phyloP scores from a whole-genome alignment of 2,329 filamentous ascomycete species.

The Hawksworthiomyces lignivorus region DNA sequence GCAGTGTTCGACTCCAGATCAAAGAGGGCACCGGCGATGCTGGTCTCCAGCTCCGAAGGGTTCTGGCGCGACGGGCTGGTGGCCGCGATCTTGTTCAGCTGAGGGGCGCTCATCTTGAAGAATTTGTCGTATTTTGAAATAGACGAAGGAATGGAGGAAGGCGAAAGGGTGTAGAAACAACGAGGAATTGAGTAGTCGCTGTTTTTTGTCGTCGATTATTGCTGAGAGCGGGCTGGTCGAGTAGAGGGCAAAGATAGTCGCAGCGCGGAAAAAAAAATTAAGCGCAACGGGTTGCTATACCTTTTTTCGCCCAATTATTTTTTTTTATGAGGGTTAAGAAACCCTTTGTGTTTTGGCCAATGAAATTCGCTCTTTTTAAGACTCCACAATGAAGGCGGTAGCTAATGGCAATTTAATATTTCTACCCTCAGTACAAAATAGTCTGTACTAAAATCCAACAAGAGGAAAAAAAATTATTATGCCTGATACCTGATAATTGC shows the following conservation, averaged over 20 bases:
- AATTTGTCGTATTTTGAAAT: background rate
- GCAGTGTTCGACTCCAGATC: conserved; percentile 99
- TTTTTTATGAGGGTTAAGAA: conserved; percentile 9
- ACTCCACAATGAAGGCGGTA: background rate
- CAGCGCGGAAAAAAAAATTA: conserved; percentile 11
- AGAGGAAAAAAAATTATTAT: too few relatives aligned
- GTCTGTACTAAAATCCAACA: too few relatives aligned
- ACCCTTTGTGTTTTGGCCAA: conserved; percentile 4
- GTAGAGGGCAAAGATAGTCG: background rate
- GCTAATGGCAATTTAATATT: background rate
- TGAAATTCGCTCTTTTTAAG: background rate
- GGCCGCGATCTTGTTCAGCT: conserved; percentile 93
- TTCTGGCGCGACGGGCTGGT: conserved; percentile 95
- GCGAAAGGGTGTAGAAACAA: background rate
- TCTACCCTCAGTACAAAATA: too few relatives aligned
- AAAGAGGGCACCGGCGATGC: conserved; percentile 93
- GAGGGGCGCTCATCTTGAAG: conserved; percentile 50
- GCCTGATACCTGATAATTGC: too few relatives aligned
- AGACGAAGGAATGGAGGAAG: background rate
- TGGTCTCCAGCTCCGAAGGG: conserved; percentile 95
- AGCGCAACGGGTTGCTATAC: conserved; percentile 1
- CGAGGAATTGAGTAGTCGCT: too few relatives aligned
- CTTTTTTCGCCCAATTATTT: conserved; percentile 2
- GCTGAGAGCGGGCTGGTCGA: too few relatives aligned
- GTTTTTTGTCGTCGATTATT: conserved; percentile 2